phyloP scores from a whole-genome alignment of 148 eudicot genomes.

The Silene conica region DNA sequence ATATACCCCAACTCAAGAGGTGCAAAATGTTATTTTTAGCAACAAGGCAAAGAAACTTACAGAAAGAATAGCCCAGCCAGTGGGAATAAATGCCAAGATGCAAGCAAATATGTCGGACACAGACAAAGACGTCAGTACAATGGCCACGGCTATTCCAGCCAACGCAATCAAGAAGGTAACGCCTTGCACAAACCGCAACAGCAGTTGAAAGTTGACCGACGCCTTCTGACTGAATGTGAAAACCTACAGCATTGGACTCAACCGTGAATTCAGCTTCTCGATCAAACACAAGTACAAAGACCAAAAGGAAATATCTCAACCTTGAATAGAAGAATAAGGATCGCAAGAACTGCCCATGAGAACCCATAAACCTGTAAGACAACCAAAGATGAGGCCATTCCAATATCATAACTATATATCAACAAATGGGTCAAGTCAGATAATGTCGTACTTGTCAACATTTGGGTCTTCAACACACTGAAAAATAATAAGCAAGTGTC shows the following conservation, averaged over 20 bases:
- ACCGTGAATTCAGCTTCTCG: conserved; percentile 2
- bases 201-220: conserved; percentile 90
- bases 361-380: conserved; percentile 72
- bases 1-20: too few species aligned
- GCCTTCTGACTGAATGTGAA: conserved; percentile 98
- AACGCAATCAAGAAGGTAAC: conserved; percentile 70
- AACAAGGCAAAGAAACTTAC: conserved; percentile 38
- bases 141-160: conserved; percentile 66
- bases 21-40: too few species aligned
- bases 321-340: conserved; percentile 81
- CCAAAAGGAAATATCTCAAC: conserved; percentile 30
- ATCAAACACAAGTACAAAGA: neutral
- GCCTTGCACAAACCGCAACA: conserved; percentile 90
- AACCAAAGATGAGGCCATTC: neutral
- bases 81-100: conserved; percentile 88
- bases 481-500: too few species aligned
- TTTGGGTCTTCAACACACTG: neutral
- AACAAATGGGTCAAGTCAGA: conserved; percentile 5
- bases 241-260: conserved; percentile 41
- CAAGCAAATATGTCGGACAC: conserved; percentile 75
- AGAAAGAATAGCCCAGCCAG: conserved; percentile 94
- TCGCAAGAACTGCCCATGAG: conserved; percentile 82
- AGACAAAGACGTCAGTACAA: conserved; percentile 43
- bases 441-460: neutral
- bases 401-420: neutral